Evolutionary conservation across 768 basidiomycete species (phyloP).

Genomic region (Lactifluus pinguis): DNA sequence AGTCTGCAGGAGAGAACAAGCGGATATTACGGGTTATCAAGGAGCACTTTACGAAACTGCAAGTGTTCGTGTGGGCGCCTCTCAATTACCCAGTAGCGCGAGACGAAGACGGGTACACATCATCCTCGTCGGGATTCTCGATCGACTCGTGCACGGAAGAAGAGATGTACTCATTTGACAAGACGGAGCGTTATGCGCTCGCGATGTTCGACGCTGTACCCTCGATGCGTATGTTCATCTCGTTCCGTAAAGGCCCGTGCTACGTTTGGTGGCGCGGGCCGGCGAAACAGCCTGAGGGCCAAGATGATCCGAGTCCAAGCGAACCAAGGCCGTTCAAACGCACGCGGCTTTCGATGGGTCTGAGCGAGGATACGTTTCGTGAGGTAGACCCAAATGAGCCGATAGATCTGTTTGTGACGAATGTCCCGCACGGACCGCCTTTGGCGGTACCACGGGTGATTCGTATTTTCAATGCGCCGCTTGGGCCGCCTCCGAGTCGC

Average conservation of each 20-base stretch:
- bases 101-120: conserved; percentile 6
- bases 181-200: conserved; percentile 13
- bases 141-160: conserved; percentile 12
- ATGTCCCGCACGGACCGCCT: conserved; percentile 3
- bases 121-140: conserved; percentile 12
- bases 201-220: conserved; percentile 13
- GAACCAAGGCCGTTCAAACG: conserved; percentile 2
- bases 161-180: conserved; percentile 1
- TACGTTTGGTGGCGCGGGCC: conserved; percentile 9
- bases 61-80: conserved; percentile 18
- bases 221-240: conserved; percentile 16
- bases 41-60: conserved; percentile 8
- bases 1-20: conserved; percentile 17
- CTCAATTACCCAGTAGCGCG: background rate
- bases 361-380: conserved; percentile 7
- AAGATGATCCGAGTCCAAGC: no score
- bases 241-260: conserved; percentile 10
- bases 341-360: background rate
- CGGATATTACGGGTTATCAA: conserved; percentile 10
- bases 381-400: conserved; percentile 7
- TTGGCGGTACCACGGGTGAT: conserved; percentile 10
- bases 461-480: background rate
- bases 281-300: no score
- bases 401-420: conserved; percentile 1
- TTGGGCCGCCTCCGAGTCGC: background rate